Evolutionary conservation across 2,329 filamentous ascomycete species (phyloP), one percentile per base, ranked within the genome.

Genomic region (Calycina marina): DNA sequence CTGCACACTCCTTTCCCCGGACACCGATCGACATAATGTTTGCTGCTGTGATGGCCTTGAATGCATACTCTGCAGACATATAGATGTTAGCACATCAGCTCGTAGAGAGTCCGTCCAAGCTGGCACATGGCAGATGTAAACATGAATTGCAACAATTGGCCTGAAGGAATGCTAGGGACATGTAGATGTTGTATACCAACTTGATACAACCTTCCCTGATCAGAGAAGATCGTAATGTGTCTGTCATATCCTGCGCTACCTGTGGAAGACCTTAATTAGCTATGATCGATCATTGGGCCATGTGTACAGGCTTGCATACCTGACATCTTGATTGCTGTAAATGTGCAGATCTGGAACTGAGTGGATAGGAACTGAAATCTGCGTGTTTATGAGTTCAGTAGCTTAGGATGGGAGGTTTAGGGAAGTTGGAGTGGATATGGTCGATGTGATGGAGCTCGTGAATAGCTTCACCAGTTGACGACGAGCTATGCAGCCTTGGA

Each of bases 151-250:
- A n/a, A n/a, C n/a, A n/a, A n/a, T n/a, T n/a, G n/a, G n/a, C n/a
- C n/a, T n/a, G n/a, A n/a, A n/a, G n/a, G n/a, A n/a, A n/a, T n/a
- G n/a, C n/a, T n/a, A n/a, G n/a, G n/a, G n/a, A n/a, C n/a, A n/a
- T n/a, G n/a, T n/a, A n/a, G n/a, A n/a, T n/a, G n/a, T 22, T 43
- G 72, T 85, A 54, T 72, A 96, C 90, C 90, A 60, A 98, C 90
- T 94, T 98, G 90, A 60, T 96, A 98, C 58, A 98, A 69, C 58
- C 90, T 77, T 54, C 90, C 90, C 64, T 94, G 86, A 60, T 98
- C 90, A 41, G 90, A 94, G 67, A 98, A 98, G 69, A 98, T 96
- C 57, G 90, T 98, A 54, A 98, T 98, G 63, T 98, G 90, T 68
- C 90, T 76, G 63, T 98, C 90, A 64, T 92, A 96, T 55, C 84